Evolutionary conservation across 768 basidiomycete genomes (phyloP), one percentile per base, ranked within the genome.

Genomic region (Boletus reticuloceps): DNA sequence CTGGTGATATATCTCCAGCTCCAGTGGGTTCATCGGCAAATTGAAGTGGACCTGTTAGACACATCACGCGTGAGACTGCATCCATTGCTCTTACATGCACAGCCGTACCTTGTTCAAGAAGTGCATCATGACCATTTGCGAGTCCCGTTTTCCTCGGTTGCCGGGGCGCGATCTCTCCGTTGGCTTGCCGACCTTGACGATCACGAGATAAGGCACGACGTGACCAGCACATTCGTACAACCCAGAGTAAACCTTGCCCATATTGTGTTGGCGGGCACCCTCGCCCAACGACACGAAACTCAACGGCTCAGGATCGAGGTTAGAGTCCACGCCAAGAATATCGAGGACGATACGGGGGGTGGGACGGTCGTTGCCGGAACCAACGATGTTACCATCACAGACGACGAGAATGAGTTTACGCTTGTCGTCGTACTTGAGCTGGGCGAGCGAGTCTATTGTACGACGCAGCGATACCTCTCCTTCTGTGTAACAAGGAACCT

Each of bases 401-500:
- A 52, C 34, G 2, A 44, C 42, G 19, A 51, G 27, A 7, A 52
- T 38, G 6, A 98, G 77, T 73, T 98, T 98, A 38, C 96, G 89
- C 74, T 98, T 99, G 77, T 99, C 96, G 65, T 99, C 96, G 64
- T 98, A 99, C 72, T 92, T 95, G 73, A 96, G 79, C 69, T 89
- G 84, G 2, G 96, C 93, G 54, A 99, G 76, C 6, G 94, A 96
- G 69, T 98, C 94, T 67, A 99, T 96, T 3, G 94, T 97, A 62
- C 78, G 79, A 47, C 89, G 81, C 48, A 98, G 77, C 6, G 93
- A 97, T 14, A 77, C 69, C 58, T 94, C 89, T 59, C 94, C 96
- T 79, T 98, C 96, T 4, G 96, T 98, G 69, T 98, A 98, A 81
- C 96, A 98, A 29, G 96, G 96, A 0, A 98, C 94, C 67, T 98